phyloP scores from a whole-genome alignment of 257 asterid genomes.

The Fraxinus quadrangulata region DNA sequence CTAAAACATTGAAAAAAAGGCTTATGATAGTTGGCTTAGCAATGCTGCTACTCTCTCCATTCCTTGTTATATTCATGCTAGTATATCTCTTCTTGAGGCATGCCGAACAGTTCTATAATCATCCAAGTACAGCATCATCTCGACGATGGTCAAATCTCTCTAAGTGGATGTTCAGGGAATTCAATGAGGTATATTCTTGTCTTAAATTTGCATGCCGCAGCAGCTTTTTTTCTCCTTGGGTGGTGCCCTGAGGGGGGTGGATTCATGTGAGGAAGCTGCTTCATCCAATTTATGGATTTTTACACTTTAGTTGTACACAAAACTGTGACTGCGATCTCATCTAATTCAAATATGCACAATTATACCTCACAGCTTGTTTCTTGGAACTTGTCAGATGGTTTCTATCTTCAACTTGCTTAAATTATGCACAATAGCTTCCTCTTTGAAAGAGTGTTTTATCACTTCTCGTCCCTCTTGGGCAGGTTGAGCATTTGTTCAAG shows the following conservation, averaged over 20 bases:
- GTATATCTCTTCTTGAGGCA: constrained; percentile 95
- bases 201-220: neutral
- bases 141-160: constrained; percentile 99
- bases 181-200: constrained; percentile 73
- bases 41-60: constrained; percentile 85
- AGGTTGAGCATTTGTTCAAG: constrained; percentile 98
- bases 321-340: neutral
- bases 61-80: constrained; percentile 93
- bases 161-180: constrained; percentile 95
- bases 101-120: constrained; percentile 96
- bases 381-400: constrained; percentile 1
- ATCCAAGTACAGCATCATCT: constrained; percentile 93
- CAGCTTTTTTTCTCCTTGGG: neutral
- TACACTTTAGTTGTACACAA: neutral
- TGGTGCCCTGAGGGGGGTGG: constrained; percentile 7
- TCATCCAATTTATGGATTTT: neutral
- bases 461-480: constrained; percentile 23
- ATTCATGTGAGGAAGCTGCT: constrained; percentile 3
- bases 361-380: constrained; percentile 8
- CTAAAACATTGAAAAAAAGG: constrained; percentile 76
- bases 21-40: constrained; percentile 86
- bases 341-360: constrained; percentile 3
- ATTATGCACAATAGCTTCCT: constrained; percentile 15
- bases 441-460: constrained; percentile 11
- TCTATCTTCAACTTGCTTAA: neutral